Evolutionary conservation across 495 filamentous ascomycete species (phyloP).

Genomic region (Delitschia confertaspora): DNA sequence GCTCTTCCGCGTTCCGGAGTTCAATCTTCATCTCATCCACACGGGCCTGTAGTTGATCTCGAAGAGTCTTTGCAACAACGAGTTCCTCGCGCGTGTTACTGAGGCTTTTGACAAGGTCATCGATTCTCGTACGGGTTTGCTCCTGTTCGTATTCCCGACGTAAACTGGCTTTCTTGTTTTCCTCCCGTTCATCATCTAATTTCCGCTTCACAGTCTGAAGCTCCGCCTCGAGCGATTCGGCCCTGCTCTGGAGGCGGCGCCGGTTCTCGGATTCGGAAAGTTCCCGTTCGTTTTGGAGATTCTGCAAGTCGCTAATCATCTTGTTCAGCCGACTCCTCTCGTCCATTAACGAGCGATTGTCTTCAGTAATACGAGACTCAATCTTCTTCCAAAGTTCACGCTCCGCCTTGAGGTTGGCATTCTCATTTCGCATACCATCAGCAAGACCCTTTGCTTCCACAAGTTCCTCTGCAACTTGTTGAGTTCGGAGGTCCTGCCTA

Average conservation of each 20-base stretch:
- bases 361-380: conserved; percentile 74
- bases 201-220: conserved; percentile 70
- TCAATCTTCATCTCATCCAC: conserved; percentile 85
- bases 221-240: conserved; percentile 70
- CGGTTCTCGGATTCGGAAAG: conserved; percentile 71
- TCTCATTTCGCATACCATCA: conserved; percentile 85
- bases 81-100: conserved; percentile 73
- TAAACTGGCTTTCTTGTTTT: conserved; percentile 63
- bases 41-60: conserved; percentile 76
- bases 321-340: conserved; percentile 74
- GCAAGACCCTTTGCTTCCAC: conserved; percentile 71
- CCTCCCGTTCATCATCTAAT: conserved; percentile 74
- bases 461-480: conserved; percentile 87
- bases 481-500: conserved; percentile 79
- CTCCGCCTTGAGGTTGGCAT: conserved; percentile 85
- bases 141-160: conserved; percentile 82
- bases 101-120: conserved; percentile 75
- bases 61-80: conserved; percentile 68
- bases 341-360: conserved; percentile 73
- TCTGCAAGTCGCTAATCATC: conserved; percentile 70
- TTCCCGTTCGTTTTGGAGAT: conserved; percentile 81
- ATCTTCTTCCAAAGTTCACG: conserved; percentile 87
- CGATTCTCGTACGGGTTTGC: conserved; percentile 77
- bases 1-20: conserved; percentile 79
- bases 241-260: conserved; percentile 63